Evolutionary conservation across 108 stramenopile species (phyloP).

Genomic region (Skeletonema grethae): DNA sequence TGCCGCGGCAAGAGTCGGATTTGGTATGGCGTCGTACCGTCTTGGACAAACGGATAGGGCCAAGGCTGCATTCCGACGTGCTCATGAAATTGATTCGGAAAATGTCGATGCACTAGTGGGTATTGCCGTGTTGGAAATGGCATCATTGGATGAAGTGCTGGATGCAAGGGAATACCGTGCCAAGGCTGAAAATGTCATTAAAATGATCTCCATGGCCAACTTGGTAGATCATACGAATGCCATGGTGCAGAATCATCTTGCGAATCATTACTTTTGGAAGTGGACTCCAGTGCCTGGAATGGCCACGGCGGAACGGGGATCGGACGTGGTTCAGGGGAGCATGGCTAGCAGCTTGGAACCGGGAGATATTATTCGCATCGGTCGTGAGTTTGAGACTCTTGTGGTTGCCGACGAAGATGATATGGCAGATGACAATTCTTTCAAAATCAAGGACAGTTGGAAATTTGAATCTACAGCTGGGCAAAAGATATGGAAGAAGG

Average conservation of each 20-base stretch:
- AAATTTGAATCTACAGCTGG: conserved; percentile 63
- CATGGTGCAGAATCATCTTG: conserved; percentile 95
- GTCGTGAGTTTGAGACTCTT: conserved; percentile 79
- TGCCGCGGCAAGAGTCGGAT: conserved; percentile 69
- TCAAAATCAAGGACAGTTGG: conserved; percentile 78
- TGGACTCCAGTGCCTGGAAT: conserved; percentile 81
- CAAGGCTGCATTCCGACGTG: conserved; percentile 79
- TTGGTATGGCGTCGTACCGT: conserved; percentile 81
- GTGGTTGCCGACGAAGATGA: conserved; percentile 53
- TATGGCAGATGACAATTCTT: conserved; percentile 43
- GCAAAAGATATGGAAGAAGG: conserved; percentile 88
- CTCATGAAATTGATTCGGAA: conserved; percentile 76
- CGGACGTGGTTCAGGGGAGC: conserved; percentile 48
- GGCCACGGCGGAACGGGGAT: conserved; percentile 60
- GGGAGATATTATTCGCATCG: conserved; percentile 89
- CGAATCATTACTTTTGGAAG: conserved; percentile 95
- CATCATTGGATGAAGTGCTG: conserved; percentile 64
- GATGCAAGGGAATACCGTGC: conserved; percentile 52
- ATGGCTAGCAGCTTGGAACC: conserved; percentile 62
- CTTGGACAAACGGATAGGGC: conserved; percentile 90
- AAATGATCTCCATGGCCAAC: conserved; percentile 90
- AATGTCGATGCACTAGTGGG: conserved; percentile 85
- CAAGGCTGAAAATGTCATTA: conserved; percentile 76
- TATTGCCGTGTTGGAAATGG: conserved; percentile 77
- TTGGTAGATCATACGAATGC: conserved; percentile 86